Conservation (phyloP, 495 filamentous ascomycete genomes). For the Aspergillus campestris region DNA sequence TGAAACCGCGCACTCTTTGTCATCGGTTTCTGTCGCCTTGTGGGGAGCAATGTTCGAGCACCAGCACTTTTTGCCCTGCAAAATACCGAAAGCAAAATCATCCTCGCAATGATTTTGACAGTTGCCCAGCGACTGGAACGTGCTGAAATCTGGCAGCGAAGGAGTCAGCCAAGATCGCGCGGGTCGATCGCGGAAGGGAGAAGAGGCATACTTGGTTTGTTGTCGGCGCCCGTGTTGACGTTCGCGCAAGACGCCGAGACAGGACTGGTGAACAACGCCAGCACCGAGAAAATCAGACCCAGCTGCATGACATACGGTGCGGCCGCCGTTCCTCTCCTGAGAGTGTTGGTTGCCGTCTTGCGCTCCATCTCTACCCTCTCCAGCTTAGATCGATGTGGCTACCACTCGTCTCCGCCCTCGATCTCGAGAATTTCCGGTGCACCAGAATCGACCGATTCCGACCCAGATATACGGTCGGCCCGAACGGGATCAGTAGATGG, state of each 20-base stretch:
- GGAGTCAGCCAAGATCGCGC: constrained; percentile 6
- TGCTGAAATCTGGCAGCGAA: constrained; percentile 34
- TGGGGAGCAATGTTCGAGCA: constrained; percentile 63
- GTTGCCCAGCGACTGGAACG: constrained; percentile 58
- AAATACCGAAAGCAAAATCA: constrained; percentile 57
- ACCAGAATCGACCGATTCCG: no score
- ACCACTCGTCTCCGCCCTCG: no score
- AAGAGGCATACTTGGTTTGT: constrained; percentile 19
- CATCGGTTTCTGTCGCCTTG: constrained; percentile 24
- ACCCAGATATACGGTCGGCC: neutral
- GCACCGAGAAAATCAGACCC: constrained; percentile 11
- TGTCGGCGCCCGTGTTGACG: constrained; percentile 35
- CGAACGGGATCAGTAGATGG: neutral
- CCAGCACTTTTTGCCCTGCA: constrained; percentile 62
- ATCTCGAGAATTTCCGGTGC: no score
- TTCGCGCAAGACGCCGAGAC: constrained; percentile 32
- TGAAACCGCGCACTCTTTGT: constrained; percentile 39
- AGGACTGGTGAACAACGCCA: constrained; percentile 16
- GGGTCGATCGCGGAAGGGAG: neutral
- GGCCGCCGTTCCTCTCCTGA: no score
- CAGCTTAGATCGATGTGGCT: neutral
- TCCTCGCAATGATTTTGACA: constrained; percentile 47
- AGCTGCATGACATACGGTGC: constrained; percentile 10
- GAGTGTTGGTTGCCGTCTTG: neutral
- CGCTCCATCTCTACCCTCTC: neutral